Base-by-base conservation (phyloP, 2,329 filamentous ascomycete genomes). In the Periconia sp. region DNA sequence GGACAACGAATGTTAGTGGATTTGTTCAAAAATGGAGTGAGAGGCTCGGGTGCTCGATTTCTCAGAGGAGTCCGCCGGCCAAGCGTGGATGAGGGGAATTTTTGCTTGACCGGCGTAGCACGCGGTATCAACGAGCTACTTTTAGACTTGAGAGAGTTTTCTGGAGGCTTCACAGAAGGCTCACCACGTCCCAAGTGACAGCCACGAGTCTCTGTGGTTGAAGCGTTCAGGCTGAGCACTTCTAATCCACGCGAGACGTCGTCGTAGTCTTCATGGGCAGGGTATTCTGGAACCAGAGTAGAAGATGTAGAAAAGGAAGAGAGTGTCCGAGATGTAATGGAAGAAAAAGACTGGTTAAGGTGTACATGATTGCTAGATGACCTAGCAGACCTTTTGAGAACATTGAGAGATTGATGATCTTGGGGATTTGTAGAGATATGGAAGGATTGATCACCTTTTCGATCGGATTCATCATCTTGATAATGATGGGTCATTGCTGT, bases 1-100 rank as follows among this genome's bases (percentile, higher is more conserved):
- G 82, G 78, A 71, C 72, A 69, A 75, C 78, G 81, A 60, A 83
- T 76, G 81, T 90, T 88, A 86, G 92, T 91, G 80, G 87, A 77
- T 77, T 86, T 89, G 61, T 82, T 87, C 66, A 93, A 79, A 78
- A 82, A 92, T 14, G 70, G 72, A 60, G 82, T 81, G 57, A 66
- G 57, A 17, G 20, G 55, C 60, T 73, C 68, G 61, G 71, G 58
- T 54, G 69, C 66, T 54, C 65, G 60, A 3, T 37, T 18, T 27
- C 47, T 57, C 18, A 40, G 44, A 40, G 52, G 58, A 30, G 57
- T 57, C 44, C 56, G 60, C 40, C 61, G 58, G 23, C 62, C 62
- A 31, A 54, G 61, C 37, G 58, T 55, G 47, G 53, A 47, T 47
- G 61, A 59, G 44, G 62, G 55, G 50, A 43, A 54, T 45, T 49